Evolutionary conservation across 192 early-diverging fungal genomes (phyloP).

Genomic region (Podila minutissima): DNA sequence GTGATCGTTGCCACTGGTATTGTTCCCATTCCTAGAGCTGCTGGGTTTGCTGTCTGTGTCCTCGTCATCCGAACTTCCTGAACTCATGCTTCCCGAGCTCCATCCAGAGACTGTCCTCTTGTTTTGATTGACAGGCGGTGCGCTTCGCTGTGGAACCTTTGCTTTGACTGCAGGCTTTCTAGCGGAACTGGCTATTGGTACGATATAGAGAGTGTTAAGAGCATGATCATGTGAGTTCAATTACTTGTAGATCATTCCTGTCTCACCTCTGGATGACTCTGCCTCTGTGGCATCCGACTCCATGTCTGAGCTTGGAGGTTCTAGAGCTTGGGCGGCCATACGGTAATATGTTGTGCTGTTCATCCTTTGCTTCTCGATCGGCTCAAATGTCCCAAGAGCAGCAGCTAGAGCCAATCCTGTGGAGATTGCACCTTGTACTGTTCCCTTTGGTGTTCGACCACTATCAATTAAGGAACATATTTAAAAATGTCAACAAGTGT

Average conservation of each 20-base stretch:
- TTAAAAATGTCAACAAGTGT: neutral
- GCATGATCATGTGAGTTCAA: neutral
- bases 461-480: slow-evolving; percentile 7
- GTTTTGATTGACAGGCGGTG: neutral
- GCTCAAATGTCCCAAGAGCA: slow-evolving; percentile 40
- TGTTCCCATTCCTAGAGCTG: neutral
- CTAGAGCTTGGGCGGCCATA: slow-evolving; percentile 30
- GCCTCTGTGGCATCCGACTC: neutral
- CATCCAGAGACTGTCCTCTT: slow-evolving; percentile 7
- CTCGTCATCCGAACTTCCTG: slow-evolving; percentile 31
- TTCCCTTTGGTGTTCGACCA: slow-evolving; percentile 46
- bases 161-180: too few relatives aligned
- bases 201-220: too few relatives aligned
- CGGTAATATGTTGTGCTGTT: slow-evolving; percentile 43
- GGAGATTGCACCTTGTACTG: slow-evolving; percentile 45
- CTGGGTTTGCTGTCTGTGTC: neutral
- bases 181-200: too few relatives aligned
- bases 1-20: neutral
- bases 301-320: slow-evolving; percentile 20
- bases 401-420: slow-evolving; percentile 30
- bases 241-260: too few relatives aligned
- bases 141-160: too few relatives aligned
- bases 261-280: neutral
- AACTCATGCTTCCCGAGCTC: slow-evolving; percentile 32
- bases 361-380: slow-evolving; percentile 42